phyloP scores from a whole-genome alignment of 148 eudicot species.

The Chenopodium berlandieri region DNA sequence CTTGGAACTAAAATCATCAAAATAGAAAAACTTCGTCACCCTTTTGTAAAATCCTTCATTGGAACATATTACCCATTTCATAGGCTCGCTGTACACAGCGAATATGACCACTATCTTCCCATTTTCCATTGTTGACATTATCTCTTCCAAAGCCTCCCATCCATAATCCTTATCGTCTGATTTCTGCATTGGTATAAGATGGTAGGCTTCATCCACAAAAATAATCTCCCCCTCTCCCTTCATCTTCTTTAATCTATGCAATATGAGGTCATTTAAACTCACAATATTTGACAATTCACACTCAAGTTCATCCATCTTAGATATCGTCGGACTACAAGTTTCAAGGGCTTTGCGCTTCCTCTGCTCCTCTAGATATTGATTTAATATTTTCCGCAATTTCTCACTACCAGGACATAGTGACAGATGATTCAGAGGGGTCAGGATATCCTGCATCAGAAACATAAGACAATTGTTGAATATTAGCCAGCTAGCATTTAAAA shows the following conservation, averaged over 20 bases:
- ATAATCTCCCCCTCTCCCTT: slow-evolving; percentile 36
- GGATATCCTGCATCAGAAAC: slow-evolving; percentile 56
- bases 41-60: no score
- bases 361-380: slow-evolving; percentile 67
- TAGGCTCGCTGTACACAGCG: no score
- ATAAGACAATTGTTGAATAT: slow-evolving; percentile 9
- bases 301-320: slow-evolving; percentile 95
- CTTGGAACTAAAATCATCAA: no score
- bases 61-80: no score
- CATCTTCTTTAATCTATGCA: slow-evolving; percentile 96
- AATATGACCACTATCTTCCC: no score
- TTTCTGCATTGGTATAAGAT: no score
- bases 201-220: no score
- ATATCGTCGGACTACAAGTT: slow-evolving; percentile 90
- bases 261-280: slow-evolving; percentile 77
- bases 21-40: no score
- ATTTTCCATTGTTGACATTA: no score
- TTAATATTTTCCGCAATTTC: slow-evolving; percentile 62
- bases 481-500: neutral
- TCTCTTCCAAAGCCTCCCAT: no score
- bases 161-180: no score
- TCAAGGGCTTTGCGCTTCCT: slow-evolving; percentile 76
- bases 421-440: slow-evolving; percentile 81
- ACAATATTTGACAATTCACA: slow-evolving; percentile 62
- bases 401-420: slow-evolving; percentile 81